Evolutionary conservation across 192 early-diverging fungal species (phyloP), one percentile per base, ranked within the genome.

Genomic region (Pilaira anomala): DNA sequence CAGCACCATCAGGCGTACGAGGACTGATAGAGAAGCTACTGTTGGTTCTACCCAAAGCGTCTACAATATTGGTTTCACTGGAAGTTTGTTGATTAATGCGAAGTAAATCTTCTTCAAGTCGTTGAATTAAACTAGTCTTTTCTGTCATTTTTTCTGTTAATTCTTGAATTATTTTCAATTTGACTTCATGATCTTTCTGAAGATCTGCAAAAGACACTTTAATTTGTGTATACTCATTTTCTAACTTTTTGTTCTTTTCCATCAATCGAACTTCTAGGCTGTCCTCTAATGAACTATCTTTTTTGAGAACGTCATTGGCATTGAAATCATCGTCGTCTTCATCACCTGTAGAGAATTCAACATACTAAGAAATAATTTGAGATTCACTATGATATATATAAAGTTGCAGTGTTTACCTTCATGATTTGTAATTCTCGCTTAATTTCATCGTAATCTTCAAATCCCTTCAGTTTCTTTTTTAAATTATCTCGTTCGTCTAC

Each of bases 361-460:
- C 84, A 77, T 86, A 83, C 78, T 80, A 58, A 49, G 13, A 18
- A 18, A 22, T 22, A 25, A 26, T 5, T 22, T 25, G 21, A 25
- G 24, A n/a, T 25, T 14, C 13, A 29, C 26, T 59, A 18, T 52
- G 3, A 16, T 14, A 51, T 7, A 28, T 25, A 51, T 11, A 6
- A 13, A 51, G 2, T 57, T 41, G 8, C 6, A 13, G 7, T 2
- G 7, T 63, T 69, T 66, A 86, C 88, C 74, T 90, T 91, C 57
- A 92, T 76, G 45, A 97, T 80, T 19, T 91, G 87, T 25, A 97
- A 76, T 62, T 97, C 95, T 36, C 86, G 80, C 69, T 90, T 91
- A 36, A 95, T 84, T 63, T 90, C 86, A 55, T 93, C 87, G 50
- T 97, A 97, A 63, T 97, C 92, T 7, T 85, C 85, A 67, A 77